Percentiles rank a stretch among this genome's conserved stretches.
Evolutionary conservation across 2,329 filamentous ascomycete species (phyloP).

Genomic region (Teratosphaeria zuluensis): DNA sequence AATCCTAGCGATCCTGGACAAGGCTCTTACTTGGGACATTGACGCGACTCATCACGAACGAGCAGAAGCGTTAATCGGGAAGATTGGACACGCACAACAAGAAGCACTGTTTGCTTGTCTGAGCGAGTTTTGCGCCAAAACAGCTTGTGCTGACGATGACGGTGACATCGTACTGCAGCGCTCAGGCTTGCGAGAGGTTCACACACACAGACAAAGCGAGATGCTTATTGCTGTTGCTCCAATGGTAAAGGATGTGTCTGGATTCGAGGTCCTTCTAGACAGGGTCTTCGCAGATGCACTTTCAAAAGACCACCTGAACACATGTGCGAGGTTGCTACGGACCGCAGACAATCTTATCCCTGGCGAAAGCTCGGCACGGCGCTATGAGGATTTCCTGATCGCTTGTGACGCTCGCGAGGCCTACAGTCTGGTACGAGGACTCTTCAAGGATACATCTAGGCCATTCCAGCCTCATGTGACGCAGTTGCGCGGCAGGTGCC

Average conservation of each 20-base stretch:
- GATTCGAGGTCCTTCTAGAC: not conserved
- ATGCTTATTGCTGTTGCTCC: not conserved
- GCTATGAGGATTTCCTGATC: not conserved
- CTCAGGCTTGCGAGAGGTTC: not conserved
- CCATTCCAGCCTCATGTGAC: not conserved
- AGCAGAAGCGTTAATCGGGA: not conserved
- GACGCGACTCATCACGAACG: not conserved
- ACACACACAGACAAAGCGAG: not conserved
- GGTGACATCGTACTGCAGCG: not conserved
- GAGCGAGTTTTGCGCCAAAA: not conserved
- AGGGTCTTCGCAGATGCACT: not conserved
- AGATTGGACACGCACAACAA: not conserved
- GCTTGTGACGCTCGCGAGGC: not conserved
- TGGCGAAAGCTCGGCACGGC: not conserved
- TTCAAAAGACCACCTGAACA: not conserved
- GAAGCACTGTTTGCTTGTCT: not conserved
- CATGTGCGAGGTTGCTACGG: not conserved
- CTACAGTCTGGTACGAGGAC: not conserved
- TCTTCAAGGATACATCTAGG: not conserved
- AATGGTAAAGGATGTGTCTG: not conserved
- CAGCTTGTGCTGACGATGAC: not conserved
- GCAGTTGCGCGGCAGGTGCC: not conserved
- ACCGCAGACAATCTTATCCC: not conserved
- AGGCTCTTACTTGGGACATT: not conserved
- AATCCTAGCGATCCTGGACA: not conserved